Conservation (phyloP, 495 filamentous ascomycete species). For the Xeromyces bisporus region DNA sequence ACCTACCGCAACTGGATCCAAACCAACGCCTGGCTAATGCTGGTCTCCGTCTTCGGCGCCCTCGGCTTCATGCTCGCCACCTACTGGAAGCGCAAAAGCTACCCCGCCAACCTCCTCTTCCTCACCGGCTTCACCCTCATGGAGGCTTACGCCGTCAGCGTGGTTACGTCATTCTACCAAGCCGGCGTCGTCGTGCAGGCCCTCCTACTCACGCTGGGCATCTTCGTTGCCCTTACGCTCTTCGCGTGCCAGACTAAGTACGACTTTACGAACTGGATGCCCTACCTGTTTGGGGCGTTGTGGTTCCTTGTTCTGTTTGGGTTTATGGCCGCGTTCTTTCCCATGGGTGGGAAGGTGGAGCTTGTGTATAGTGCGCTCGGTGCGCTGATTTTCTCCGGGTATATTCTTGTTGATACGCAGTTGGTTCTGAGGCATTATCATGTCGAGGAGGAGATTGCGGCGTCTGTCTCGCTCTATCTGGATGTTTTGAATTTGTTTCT, state of each 20-base stretch:
- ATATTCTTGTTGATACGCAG: conserved; percentile 94
- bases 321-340: conserved; percentile 77
- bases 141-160: conserved; percentile 86
- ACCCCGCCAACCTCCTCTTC: conserved; percentile 89
- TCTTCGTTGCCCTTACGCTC: conserved; percentile 82
- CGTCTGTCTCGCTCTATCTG: conserved; percentile 85
- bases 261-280: conserved; percentile 93
- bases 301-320: conserved; percentile 87
- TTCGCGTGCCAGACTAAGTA: conserved; percentile 98
- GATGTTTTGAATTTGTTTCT: conserved; percentile 96
- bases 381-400: conserved; percentile 79
- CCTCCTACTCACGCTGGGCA: conserved; percentile 73
- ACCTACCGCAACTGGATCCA: conserved; percentile 82
- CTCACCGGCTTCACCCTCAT: conserved; percentile 77
- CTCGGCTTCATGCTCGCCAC: conserved; percentile 73
- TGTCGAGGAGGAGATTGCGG: conserved; percentile 97
- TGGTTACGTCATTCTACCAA: conserved; percentile 79
- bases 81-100: conserved; percentile 96
- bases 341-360: conserved; percentile 52
- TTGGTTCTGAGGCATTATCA: conserved; percentile 88
- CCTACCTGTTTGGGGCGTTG: conserved; percentile 78
- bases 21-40: conserved; percentile 65
- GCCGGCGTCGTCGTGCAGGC: conserved; percentile 72
- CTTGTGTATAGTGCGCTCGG: conserved; percentile 65
- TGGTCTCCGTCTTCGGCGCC: conserved; percentile 62